Conservation (phyloP, 2,329 filamentous ascomycete species). For the Corynespora cassiicola region DNA sequence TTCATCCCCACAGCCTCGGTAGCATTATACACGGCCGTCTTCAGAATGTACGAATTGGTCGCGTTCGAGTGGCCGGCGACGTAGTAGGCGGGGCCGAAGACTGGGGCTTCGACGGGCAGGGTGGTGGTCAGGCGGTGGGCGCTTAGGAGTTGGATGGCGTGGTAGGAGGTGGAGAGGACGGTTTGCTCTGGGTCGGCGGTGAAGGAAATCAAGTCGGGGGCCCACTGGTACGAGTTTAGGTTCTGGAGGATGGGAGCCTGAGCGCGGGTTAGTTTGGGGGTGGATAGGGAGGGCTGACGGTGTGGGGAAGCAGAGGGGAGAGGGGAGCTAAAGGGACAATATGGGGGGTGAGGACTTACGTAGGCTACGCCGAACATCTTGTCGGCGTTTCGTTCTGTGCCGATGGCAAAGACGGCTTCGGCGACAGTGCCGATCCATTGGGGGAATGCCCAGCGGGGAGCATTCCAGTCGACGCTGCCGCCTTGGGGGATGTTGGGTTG, state of each 20-base stretch:
- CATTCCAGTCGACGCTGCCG: conserved; percentile 13
- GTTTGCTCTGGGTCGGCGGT: conserved; percentile 37
- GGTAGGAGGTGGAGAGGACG: conserved; percentile 31
- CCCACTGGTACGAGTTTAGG: conserved; percentile 15
- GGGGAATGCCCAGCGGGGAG: conserved; percentile 6
- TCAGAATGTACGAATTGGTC: conserved; percentile 47
- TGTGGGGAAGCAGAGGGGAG: too few relatives aligned
- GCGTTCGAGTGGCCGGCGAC: conserved; percentile 45
- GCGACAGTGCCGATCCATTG: conserved; percentile 60
- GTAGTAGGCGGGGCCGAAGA: conserved; percentile 48
- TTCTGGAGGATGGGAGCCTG: conserved; percentile 15
- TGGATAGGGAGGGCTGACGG: too few relatives aligned
- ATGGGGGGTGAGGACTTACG: too few relatives aligned
- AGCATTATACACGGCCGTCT: conserved; percentile 51
- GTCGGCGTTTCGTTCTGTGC: conserved; percentile 67
- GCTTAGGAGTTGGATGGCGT: conserved; percentile 44
- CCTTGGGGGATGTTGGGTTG: conserved; percentile 5
- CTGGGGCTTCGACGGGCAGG: conserved; percentile 39
- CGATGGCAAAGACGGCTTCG: conserved; percentile 66
- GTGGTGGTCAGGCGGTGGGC: conserved; percentile 46
- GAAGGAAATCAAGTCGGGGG: conserved; percentile 37
- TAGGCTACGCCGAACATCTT: conserved; percentile 60
- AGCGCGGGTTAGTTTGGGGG: too few relatives aligned
- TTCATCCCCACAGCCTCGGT: conserved; percentile 25
- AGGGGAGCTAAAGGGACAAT: too few relatives aligned